Evolutionary conservation across 805 yeast species (phyloP).

Genomic region (Ogataea saltuana): DNA sequence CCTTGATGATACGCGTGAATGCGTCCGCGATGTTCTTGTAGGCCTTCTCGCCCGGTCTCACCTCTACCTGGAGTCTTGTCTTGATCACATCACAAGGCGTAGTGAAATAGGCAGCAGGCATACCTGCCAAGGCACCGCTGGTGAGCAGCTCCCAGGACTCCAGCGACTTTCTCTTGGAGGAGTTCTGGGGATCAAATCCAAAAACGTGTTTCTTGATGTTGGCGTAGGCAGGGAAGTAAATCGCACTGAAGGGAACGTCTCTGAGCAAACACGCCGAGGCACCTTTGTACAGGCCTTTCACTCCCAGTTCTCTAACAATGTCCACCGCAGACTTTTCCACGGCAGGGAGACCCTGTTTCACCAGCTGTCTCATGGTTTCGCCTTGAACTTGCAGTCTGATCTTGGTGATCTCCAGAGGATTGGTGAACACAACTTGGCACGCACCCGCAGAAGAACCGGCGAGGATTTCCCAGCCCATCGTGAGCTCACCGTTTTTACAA

Average conservation of each 20-base stretch:
- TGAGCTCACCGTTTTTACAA: constrained; percentile 49
- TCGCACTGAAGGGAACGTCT: constrained; percentile 96
- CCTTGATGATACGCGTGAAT: constrained; percentile 65
- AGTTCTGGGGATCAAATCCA: constrained; percentile 74
- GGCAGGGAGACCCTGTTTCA: constrained; percentile 29
- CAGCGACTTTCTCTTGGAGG: constrained; percentile 57
- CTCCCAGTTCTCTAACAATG: constrained; percentile 76
- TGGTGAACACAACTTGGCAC: constrained; percentile 93
- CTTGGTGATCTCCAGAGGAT: constrained; percentile 94
- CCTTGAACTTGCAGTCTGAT: constrained; percentile 95
- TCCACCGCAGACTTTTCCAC: constrained; percentile 60
- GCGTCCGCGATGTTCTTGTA: constrained; percentile 82
- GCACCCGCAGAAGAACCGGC: constrained; percentile 97
- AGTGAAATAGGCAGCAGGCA: constrained; percentile 95
- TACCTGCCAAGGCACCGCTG: constrained; percentile 95
- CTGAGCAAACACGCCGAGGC: constrained; percentile 87
- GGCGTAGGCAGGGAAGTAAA: constrained; percentile 95
- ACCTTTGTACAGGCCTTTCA: constrained; percentile 87
- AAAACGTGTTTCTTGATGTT: constrained; percentile 83
- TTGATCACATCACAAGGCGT: constrained; percentile 97
- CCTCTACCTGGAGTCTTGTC: constrained; percentile 87
- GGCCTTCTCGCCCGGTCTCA: constrained; percentile 71
- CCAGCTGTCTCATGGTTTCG: constrained; percentile 47
- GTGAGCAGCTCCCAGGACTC: constrained; percentile 80
- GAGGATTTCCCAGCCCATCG: constrained; percentile 63